These are phyloP conservation scores for Phialemoniopsis sp. DNA, from an alignment of 2,329 filamentous ascomycete species.

Conservation along the genomic window DNA sequence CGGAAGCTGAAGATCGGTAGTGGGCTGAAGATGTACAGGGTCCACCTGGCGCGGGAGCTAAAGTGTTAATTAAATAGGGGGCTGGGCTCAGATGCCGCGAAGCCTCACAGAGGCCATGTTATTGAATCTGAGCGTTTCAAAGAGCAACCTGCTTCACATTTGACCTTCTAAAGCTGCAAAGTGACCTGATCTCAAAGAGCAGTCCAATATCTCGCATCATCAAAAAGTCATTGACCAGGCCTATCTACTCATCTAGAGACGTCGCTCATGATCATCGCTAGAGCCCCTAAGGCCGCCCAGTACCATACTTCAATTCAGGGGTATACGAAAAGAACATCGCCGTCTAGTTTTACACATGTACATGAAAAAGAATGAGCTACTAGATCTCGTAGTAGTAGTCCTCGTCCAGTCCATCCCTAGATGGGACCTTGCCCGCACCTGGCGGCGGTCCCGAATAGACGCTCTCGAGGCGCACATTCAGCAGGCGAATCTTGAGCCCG, in stretches of 20 bases:
- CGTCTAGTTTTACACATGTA: slow-evolving; percentile 8
- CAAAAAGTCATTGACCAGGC: too few relatives aligned
- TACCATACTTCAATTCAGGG: background rate
- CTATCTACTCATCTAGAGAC: too few relatives aligned
- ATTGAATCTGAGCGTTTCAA: too few relatives aligned
- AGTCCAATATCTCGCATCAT: too few relatives aligned
- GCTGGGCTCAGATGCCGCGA: too few relatives aligned
- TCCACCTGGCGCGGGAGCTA: too few relatives aligned
- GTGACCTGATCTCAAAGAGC: too few relatives aligned
- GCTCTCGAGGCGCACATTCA: slow-evolving; percentile 87
- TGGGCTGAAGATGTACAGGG: background rate
- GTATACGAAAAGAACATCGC: slow-evolving; percentile 4
- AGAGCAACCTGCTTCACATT: too few relatives aligned
- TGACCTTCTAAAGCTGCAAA: too few relatives aligned
- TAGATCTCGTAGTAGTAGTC: slow-evolving; percentile 90
- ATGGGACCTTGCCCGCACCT: slow-evolving; percentile 74
- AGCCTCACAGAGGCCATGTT: too few relatives aligned
- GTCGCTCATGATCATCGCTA: too few relatives aligned
- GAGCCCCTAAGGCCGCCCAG: background rate
- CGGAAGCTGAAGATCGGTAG: background rate
- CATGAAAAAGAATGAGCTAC: slow-evolving; percentile 12
- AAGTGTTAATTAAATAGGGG: background rate
- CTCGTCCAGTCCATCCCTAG: slow-evolving; percentile 80
- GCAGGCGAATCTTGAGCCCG: slow-evolving; percentile 83
- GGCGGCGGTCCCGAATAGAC: slow-evolving; percentile 61